A percentile compares a stretch with the other conserved stretches of the same genome.
Conservation (phyloP, 2,329 filamentous ascomycete genomes). For the Beauveria sp. region DNA sequence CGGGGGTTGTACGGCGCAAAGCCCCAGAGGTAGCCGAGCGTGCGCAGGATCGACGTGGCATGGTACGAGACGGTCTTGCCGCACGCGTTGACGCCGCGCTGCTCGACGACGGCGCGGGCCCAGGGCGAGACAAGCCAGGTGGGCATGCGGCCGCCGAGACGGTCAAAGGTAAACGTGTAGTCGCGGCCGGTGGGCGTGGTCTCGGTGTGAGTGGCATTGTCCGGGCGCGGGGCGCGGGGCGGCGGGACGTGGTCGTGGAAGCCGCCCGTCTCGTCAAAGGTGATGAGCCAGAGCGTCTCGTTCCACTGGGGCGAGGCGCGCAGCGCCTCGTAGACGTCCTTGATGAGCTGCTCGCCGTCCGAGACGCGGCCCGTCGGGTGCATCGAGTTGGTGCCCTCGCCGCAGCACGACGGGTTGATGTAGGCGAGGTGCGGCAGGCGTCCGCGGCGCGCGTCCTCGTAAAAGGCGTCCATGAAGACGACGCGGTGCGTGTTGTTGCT, state of each 20-base stretch:
- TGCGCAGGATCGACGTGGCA: constrained; percentile 35
- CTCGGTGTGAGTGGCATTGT: constrained; percentile 24
- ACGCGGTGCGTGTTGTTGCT: constrained; percentile 22
- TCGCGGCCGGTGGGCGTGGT: constrained; percentile 22
- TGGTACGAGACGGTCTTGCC: constrained; percentile 31
- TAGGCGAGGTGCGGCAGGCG: constrained; percentile 37
- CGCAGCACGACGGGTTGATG: constrained; percentile 37
- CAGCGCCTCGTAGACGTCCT: constrained; percentile 28
- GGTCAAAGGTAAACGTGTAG: constrained; percentile 28
- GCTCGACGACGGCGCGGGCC: constrained; percentile 31
- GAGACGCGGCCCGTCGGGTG: constrained; percentile 27
- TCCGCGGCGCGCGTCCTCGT: constrained; percentile 35
- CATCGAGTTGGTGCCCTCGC: constrained; percentile 26
- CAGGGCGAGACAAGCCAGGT: constrained; percentile 32
- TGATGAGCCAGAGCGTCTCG: constrained; percentile 25
- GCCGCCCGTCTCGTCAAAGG: constrained; percentile 29
- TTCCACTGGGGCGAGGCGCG: constrained; percentile 28
- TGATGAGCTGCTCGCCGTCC: constrained; percentile 27
- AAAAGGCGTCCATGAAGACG: constrained; percentile 31
- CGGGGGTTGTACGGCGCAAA: constrained; percentile 30
- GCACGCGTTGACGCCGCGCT: constrained; percentile 25
- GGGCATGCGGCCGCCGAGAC: constrained; percentile 30
- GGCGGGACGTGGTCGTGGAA: constrained; percentile 29
- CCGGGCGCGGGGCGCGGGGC: constrained; percentile 24
- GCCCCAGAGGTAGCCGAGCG: constrained; percentile 34